These are phyloP conservation scores for Acmispon strigosus DNA, from an alignment of 306 rosid genomes.

Conservation along the genomic window DNA sequence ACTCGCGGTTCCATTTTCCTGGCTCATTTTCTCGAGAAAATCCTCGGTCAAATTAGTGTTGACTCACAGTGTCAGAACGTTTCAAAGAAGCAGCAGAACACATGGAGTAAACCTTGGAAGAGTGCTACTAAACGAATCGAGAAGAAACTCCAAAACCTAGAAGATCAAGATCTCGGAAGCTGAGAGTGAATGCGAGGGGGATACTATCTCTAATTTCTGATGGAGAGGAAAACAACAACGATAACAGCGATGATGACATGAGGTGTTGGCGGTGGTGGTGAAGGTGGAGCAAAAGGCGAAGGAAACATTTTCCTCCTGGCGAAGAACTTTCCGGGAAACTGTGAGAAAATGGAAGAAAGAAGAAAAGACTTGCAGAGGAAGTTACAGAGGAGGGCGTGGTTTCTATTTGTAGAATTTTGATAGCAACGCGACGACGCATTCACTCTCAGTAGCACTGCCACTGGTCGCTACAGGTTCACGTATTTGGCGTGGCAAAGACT, in stretches of 20 bases:
- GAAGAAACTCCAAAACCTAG: constrained; percentile 13
- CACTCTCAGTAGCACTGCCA: neutral
- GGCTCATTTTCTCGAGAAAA: constrained; percentile 32
- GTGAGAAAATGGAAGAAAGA: constrained; percentile 11
- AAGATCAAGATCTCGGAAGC: constrained; percentile 1
- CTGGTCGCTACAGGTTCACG: neutral
- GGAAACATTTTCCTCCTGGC: neutral
- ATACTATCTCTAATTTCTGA: neutral
- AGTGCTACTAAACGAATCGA: neutral
- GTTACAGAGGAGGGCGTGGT: neutral
- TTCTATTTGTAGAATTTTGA: neutral
- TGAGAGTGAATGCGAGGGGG: neutral
- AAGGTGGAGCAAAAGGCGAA: neutral
- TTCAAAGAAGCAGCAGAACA: neutral
- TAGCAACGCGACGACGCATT: neutral
- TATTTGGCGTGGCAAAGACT: neutral
- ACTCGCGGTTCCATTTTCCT: neutral
- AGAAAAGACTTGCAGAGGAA: constrained; percentile 15
- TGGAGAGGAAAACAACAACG: neutral
- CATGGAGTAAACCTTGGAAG: neutral
- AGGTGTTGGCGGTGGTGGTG: neutral
- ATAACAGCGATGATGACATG: neutral
- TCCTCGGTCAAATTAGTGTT: neutral
- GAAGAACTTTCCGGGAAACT: constrained; percentile 12
- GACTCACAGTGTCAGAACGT: neutral